Evolutionary conservation across 208 protist species (phyloP).

Genomic region (Leishmania martiniquensis): DNA sequence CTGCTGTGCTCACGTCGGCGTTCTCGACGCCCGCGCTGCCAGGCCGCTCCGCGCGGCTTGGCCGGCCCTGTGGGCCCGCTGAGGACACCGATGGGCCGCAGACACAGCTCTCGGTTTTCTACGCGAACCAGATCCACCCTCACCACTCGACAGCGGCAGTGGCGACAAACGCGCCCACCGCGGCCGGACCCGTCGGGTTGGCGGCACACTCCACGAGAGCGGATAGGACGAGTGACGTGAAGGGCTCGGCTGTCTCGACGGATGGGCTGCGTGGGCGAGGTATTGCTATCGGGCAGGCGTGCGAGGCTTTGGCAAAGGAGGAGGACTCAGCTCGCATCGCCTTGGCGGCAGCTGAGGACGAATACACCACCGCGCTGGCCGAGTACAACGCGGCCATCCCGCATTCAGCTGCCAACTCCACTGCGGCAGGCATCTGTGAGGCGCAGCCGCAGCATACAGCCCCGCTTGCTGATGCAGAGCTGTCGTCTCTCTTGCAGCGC

Average conservation of each 20-base stretch:
- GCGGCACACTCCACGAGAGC: neutral
- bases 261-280: neutral
- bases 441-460: neutral
- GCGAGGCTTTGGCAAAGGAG: slow-evolving; percentile 6
- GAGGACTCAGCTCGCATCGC: slow-evolving; percentile 30
- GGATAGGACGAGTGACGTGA: neutral
- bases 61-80: too few relatives aligned
- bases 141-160: neutral
- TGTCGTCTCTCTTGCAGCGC: slow-evolving; percentile 20
- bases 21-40: slow-evolving; percentile 11
- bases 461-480: slow-evolving; percentile 13
- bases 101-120: neutral
- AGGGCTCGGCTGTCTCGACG: neutral
- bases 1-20: neutral
- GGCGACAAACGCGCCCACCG: neutral
- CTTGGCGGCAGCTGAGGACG: slow-evolving; percentile 28
- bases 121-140: neutral
- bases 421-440: neutral
- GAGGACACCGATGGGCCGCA: neutral
- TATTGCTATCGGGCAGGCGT: neutral
- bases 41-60: neutral
- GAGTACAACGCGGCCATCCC: slow-evolving; percentile 10
- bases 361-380: slow-evolving; percentile 30
- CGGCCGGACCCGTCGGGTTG: neutral
- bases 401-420: neutral